A percentile compares a stretch with the other conserved stretches of the same genome.
These are phyloP conservation scores for Cutaneotrichosporon sp. DNA, from an alignment of 1,284 basidiomycete species.

Conservation along the genomic window DNA sequence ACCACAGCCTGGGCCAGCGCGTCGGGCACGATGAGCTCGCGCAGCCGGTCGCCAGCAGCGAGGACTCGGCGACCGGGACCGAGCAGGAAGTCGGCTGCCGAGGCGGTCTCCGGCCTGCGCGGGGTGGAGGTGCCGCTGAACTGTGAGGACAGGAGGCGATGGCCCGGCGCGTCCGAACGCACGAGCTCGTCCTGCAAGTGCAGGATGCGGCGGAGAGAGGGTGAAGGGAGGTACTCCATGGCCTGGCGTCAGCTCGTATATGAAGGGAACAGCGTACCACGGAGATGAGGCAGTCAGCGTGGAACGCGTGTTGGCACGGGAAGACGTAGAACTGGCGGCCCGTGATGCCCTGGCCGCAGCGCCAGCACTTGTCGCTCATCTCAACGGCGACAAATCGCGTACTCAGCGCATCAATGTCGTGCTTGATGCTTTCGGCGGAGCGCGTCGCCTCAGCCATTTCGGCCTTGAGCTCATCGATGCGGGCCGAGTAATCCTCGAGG, in stretches of 20 bases:
- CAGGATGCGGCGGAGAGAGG: constrained; percentile 76
- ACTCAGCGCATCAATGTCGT: constrained; percentile 80
- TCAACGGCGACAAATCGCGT: constrained; percentile 94
- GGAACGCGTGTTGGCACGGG: constrained; percentile 94
- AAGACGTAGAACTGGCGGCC: constrained; percentile 96
- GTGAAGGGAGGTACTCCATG: constrained; percentile 81
- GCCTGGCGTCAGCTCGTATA: constrained; percentile 59
- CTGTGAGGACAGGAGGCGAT: constrained; percentile 41
- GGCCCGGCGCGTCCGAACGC: constrained; percentile 54
- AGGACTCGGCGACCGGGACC: constrained; percentile 68
- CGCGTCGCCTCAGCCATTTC: constrained; percentile 96
- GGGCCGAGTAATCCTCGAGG: constrained; percentile 86
- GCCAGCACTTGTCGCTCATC: constrained; percentile 78
- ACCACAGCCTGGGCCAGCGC: constrained; percentile 64
- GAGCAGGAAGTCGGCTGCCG: constrained; percentile 44
- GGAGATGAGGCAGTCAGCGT: constrained; percentile 88
- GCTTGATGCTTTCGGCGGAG: constrained; percentile 89
- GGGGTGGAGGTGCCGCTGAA: constrained; percentile 30
- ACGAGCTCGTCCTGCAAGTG: constrained; percentile 78
- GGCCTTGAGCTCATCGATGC: constrained; percentile 83
- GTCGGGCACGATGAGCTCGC: constrained; percentile 88
- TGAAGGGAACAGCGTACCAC: constrained; percentile 62
- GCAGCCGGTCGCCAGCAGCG: constrained; percentile 80
- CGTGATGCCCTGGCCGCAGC: constrained; percentile 72
- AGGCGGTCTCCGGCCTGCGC: constrained; percentile 21